Base-by-base conservation (phyloP, 257 asterid species). In the Haberlea rhodopensis region DNA sequence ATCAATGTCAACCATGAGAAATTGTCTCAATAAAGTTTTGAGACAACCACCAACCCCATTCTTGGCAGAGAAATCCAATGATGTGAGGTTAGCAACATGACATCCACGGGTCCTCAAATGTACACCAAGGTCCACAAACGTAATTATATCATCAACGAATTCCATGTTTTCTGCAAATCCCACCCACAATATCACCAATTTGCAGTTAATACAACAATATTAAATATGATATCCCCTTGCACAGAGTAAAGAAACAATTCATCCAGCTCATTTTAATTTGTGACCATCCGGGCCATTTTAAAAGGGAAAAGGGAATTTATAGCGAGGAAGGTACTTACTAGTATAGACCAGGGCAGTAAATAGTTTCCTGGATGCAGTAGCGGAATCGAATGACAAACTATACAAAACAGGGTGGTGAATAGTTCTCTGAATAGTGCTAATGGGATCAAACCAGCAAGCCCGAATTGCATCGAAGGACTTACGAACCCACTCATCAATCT, bases 11-110 rank as follows among this genome's bases (percentile, higher is more conserved):
- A 65, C 74, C 67, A 53, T 65, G 68, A 90, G 75, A 75, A 94
- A 85, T 71, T 84, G 97, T 46, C 81, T 84, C 71, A 90, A 65
- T 69, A 94, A 73, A 31, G 83, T 65, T 82, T 77, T 88, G 57
- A 94, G 88, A 77, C 97, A 84, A 31, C 95, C 95, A 53, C 94
- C 95, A 63, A 90, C 79, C 43, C 95, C 96, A 72, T 71, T 86
- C 70, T 87, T 90, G 31, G 84, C 62, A 37, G 89, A 78, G 76
- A 94, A 83, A 76, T 94, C 96, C 74, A 76, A 66, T 7, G 96
- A 90, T 64, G 96, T 75, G 53, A 94, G 90, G 53, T 72, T 88
- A 51, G 95, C 96, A 15, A 87, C 96, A 63, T 76, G 76, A 77
- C 88, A 82, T 72, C 95, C 95, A 65, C 55, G 60, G 29, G 87